A percentile compares a stretch with the other conserved stretches of the same genome.
Evolutionary conservation across 768 basidiomycete genomes (phyloP).

Genomic region (Lentinula raphanica): DNA sequence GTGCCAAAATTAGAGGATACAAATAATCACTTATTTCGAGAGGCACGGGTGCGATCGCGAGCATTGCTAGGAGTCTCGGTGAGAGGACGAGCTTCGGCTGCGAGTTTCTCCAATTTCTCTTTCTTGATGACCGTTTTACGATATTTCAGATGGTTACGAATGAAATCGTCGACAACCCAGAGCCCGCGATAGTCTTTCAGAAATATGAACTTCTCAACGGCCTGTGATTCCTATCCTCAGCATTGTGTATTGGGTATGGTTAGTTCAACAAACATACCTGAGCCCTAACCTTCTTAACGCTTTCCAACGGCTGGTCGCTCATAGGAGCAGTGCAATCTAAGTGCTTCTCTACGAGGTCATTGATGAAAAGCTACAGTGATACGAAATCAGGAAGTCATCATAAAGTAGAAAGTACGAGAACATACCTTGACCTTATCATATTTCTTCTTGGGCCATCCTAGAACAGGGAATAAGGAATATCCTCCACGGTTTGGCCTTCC

Average conservation of each 20-base stretch:
- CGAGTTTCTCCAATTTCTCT: not conserved
- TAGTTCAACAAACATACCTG: not conserved
- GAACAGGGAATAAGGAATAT: slow-evolving; percentile 10
- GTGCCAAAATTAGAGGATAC: no score
- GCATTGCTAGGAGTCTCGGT: not conserved
- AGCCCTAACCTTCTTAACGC: not conserved
- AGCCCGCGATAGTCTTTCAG: not conserved
- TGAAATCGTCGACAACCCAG: slow-evolving; percentile 4
- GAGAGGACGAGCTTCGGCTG: not conserved
- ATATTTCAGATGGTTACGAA: not conserved
- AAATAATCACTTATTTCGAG: no score
- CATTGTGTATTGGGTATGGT: not conserved
- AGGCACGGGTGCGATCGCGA: no score
- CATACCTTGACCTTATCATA: slow-evolving; percentile 14
- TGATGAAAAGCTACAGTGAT: not conserved
- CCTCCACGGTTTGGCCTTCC: slow-evolving; percentile 13
- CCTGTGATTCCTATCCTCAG: not conserved
- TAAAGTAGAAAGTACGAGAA: not conserved
- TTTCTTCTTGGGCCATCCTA: slow-evolving; percentile 10
- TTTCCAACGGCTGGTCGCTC: not conserved
- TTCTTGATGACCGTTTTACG: not conserved
- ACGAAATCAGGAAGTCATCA: no score
- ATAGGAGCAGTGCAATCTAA: not conserved
- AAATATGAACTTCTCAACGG: not conserved
- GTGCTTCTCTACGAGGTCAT: not conserved